Evolutionary conservation across 495 filamentous ascomycete species (phyloP).

Genomic region (Hypoxylon cercidicola): DNA sequence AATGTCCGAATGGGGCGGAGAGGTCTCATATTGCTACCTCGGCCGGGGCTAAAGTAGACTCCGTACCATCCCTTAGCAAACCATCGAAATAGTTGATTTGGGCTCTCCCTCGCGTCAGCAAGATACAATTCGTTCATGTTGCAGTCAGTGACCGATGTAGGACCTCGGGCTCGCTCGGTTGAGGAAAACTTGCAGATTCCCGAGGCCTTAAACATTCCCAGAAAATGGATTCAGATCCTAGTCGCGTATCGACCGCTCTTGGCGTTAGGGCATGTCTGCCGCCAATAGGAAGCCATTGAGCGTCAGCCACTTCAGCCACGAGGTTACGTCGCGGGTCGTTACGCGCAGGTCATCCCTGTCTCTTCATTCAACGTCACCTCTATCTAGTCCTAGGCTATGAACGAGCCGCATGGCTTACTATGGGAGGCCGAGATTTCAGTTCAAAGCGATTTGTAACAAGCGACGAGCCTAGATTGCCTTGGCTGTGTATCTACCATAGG

Average conservation of each 20-base stretch:
- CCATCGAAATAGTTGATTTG: background rate
- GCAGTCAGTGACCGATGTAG: slow-evolving; percentile 11
- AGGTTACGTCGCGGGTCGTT: slow-evolving; percentile 6
- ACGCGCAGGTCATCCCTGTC: background rate
- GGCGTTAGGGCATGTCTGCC: slow-evolving; percentile 12
- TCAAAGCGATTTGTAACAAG: background rate
- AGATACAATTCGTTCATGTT: background rate
- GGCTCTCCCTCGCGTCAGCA: too few species aligned
- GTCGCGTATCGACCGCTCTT: slow-evolving; percentile 4
- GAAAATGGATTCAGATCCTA: background rate
- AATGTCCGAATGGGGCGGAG: background rate
- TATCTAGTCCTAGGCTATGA: background rate
- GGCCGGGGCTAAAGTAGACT: slow-evolving; percentile 19
- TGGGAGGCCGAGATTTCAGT: background rate
- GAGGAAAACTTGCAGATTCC: slow-evolving; percentile 7
- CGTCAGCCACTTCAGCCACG: slow-evolving; percentile 4
- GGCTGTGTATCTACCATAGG: background rate
- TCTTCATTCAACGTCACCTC: slow-evolving; percentile 21
- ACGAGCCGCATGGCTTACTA: slow-evolving; percentile 4
- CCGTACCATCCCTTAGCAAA: slow-evolving; percentile 11
- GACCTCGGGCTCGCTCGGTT: slow-evolving; percentile 31
- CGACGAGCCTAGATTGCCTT: background rate
- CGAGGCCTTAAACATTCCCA: slow-evolving; percentile 14
- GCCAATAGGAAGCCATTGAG: slow-evolving; percentile 8
- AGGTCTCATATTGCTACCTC: background rate